Percentiles rank a stretch among this genome's conserved stretches.
phyloP scores from a whole-genome alignment of 2,329 filamentous ascomycete genomes.

The Orbilia quercus region DNA sequence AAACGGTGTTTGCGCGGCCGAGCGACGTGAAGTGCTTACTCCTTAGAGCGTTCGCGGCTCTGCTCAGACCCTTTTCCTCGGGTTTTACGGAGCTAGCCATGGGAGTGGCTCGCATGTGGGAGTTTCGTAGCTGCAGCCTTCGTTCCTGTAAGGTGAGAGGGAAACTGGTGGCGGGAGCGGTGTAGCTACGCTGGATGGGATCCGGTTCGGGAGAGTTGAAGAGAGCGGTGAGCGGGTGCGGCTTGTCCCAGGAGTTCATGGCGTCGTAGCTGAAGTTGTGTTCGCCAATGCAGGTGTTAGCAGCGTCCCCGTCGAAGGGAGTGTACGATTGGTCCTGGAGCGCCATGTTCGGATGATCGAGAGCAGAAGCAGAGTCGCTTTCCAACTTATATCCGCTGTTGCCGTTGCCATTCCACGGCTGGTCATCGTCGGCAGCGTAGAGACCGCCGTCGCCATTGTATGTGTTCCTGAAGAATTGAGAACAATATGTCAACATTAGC shows the following conservation, averaged over 20 bases:
- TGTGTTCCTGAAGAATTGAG: constrained; percentile 30
- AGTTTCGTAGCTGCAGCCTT: constrained; percentile 48
- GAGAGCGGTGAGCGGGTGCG: constrained; percentile 48
- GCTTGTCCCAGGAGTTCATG: constrained; percentile 22
- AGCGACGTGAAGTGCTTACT: constrained; percentile 47
- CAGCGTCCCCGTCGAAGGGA: constrained; percentile 9
- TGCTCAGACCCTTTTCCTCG: constrained; percentile 46
- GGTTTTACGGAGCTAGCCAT: constrained; percentile 53
- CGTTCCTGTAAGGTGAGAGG: constrained; percentile 51
- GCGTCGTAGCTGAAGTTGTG: constrained; percentile 18
- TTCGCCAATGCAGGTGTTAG: constrained; percentile 3
- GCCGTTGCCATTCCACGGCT: constrained; percentile 38
- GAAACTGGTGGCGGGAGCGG: constrained; percentile 44
- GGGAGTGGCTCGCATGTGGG: constrained; percentile 50
- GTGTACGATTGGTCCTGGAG: constrained; percentile 19
- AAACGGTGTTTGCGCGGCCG: constrained; percentile 48
- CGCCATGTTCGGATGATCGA: constrained; percentile 6
- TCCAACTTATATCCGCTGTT: constrained; percentile 48
- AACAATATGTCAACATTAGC: constrained; percentile 29
- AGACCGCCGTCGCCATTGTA: constrained; percentile 48
- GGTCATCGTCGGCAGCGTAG: constrained; percentile 41
- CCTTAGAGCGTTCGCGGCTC: constrained; percentile 47
- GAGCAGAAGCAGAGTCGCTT: constrained; percentile 6
- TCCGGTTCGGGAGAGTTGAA: constrained; percentile 46
- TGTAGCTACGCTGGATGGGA: constrained; percentile 47